Conservation (phyloP, 1,284 basidiomycete species). For the Sphaerobolus stellatus region DNA sequence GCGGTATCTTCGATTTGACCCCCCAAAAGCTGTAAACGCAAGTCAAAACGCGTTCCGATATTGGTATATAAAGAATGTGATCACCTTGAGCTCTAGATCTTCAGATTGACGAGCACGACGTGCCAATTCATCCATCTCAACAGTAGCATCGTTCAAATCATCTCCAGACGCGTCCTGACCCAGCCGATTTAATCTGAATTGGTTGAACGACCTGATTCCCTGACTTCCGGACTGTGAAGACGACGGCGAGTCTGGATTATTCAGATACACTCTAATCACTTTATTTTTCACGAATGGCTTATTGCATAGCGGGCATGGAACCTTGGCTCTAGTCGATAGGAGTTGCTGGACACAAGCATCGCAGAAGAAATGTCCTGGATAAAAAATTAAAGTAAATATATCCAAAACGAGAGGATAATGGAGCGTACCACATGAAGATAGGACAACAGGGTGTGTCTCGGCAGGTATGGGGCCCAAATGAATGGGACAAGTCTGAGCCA, state of each 20-base stretch:
- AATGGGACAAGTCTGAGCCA: slow-evolving; percentile 10
- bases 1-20: slow-evolving; percentile 1
- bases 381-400: neutral
- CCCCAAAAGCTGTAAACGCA: neutral
- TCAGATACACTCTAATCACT: slow-evolving; percentile 2
- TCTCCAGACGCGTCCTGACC: neutral
- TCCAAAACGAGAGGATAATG: neutral
- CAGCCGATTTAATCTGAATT: neutral
- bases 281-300: slow-evolving; percentile 1
- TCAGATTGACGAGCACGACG: neutral
- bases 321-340: neutral
- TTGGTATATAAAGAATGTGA: neutral
- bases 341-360: neutral
- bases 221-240: neutral
- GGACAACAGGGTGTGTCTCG: neutral
- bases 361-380: slow-evolving; percentile 11
- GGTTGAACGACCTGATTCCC: neutral
- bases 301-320: slow-evolving; percentile 10
- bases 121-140: neutral
- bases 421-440: slow-evolving; percentile 9
- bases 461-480: slow-evolving; percentile 6
- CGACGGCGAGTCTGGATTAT: neutral
- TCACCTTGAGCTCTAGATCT: slow-evolving; percentile 5
- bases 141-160: neutral
- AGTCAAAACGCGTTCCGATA: neutral